These are phyloP conservation scores for Paramecium caudatum DNA, from an alignment of 73 alveolate species.

Conservation along the genomic window DNA sequence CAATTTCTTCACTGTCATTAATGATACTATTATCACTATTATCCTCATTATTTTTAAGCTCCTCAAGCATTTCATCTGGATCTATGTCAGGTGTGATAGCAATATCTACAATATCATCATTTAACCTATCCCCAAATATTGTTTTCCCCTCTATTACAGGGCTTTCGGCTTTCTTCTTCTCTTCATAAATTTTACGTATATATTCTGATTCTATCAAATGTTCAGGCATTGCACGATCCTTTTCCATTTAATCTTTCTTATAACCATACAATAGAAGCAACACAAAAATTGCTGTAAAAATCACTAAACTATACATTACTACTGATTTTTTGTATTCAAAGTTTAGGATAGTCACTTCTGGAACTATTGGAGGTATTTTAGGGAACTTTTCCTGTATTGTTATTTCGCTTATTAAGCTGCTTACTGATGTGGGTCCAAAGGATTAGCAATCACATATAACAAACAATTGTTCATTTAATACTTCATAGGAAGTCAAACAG, in stretches of 20 bases:
- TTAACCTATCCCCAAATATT: slow-evolving; percentile 6
- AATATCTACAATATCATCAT: slow-evolving; percentile 9
- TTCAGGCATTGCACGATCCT: slow-evolving; percentile 12
- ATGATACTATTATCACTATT: slow-evolving; percentile 26
- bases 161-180: too few relatives aligned
- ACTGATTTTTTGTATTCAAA: background rate
- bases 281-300: background rate
- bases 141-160: too few relatives aligned
- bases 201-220: slow-evolving; percentile 35
- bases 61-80: slow-evolving; percentile 26
- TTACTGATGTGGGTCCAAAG: slow-evolving; percentile 2
- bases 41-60: background rate
- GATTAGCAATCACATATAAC: background rate
- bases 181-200: background rate
- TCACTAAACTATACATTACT: slow-evolving; percentile 1
- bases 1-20: background rate
- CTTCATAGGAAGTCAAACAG: background rate
- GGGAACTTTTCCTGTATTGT: background rate
- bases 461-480: background rate
- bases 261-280: background rate
- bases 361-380: background rate
- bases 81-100: background rate
- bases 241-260: background rate
- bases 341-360: background rate
- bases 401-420: background rate